phyloP scores from a whole-genome alignment of 352 stramenopile genomes.

The Globisporangium megalacanthum region DNA sequence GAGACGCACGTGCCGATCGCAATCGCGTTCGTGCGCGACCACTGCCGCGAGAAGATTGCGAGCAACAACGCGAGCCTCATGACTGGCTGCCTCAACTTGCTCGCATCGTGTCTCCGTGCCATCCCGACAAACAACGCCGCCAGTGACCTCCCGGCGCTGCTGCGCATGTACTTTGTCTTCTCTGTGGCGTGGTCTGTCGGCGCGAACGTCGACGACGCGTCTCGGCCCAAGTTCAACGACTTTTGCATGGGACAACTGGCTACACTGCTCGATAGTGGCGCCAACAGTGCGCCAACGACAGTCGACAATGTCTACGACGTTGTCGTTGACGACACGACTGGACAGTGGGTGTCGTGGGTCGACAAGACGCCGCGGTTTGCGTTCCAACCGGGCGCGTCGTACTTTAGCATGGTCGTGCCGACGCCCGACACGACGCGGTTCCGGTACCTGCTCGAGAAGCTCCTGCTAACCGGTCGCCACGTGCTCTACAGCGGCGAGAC shows the following conservation, averaged over 20 bases:
- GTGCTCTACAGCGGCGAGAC: constrained; percentile 90
- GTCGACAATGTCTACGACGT: constrained; percentile 85
- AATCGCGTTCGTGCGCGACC: constrained; percentile 85
- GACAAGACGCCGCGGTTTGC: constrained; percentile 87
- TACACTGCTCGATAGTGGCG: constrained; percentile 46
- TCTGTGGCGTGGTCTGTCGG: constrained; percentile 80
- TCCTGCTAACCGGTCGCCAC: constrained; percentile 78
- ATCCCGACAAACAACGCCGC: constrained; percentile 32
- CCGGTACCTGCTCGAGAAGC: constrained; percentile 87
- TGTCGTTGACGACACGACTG: constrained; percentile 67
- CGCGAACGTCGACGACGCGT: constrained; percentile 84
- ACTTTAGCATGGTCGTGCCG: constrained; percentile 94
- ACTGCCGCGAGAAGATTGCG: constrained; percentile 86
- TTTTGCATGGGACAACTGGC: constrained; percentile 77
- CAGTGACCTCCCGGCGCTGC: constrained; percentile 44
- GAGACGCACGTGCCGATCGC: constrained; percentile 76
- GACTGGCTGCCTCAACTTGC: constrained; percentile 83
- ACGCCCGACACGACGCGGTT: constrained; percentile 95
- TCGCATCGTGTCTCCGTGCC: constrained; percentile 56
- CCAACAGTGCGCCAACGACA: constrained; percentile 15
- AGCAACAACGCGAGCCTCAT: constrained; percentile 89
- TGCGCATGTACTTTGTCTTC: constrained; percentile 90
- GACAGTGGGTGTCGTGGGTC: constrained; percentile 81
- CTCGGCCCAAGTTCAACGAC: constrained; percentile 78
- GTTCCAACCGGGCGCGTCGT: constrained; percentile 80